Conservation (phyloP, 2,329 filamentous ascomycete species). For the Aschersonia sp. region DNA sequence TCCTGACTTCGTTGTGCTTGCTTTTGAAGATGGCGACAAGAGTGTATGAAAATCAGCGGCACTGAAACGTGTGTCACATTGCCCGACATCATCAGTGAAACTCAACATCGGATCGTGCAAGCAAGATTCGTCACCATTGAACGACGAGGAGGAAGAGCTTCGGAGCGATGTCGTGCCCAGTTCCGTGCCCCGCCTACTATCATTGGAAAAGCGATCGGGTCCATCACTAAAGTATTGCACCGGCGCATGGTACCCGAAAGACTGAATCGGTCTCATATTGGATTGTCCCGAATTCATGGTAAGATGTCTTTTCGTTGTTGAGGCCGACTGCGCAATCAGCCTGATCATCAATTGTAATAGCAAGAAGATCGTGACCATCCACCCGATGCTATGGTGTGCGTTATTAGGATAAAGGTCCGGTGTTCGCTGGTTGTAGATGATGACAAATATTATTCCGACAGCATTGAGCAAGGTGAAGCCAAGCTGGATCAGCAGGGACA, state of each 20-base stretch:
- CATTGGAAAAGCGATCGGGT: slow-evolving; percentile 47
- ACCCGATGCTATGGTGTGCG: slow-evolving; percentile 78
- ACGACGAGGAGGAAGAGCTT: slow-evolving; percentile 49
- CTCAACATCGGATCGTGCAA: slow-evolving; percentile 9
- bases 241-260: slow-evolving; percentile 10
- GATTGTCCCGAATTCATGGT: too few relatives aligned
- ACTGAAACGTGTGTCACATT: background rate
- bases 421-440: slow-evolving; percentile 65
- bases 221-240: slow-evolving; percentile 26
- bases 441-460: slow-evolving; percentile 48
- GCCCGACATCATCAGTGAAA: too few relatives aligned
- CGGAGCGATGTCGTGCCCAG: slow-evolving; percentile 51
- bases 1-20: slow-evolving; percentile 36
- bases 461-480: slow-evolving; percentile 50
- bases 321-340: slow-evolving; percentile 45
- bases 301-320: too few relatives aligned
- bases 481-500: slow-evolving; percentile 56
- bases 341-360: slow-evolving; percentile 56
- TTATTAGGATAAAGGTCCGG: slow-evolving; percentile 81
- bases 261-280: too few relatives aligned
- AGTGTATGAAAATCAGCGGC: slow-evolving; percentile 10
- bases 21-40: slow-evolving; percentile 17
- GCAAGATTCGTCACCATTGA: slow-evolving; percentile 24
- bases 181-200: slow-evolving; percentile 65
- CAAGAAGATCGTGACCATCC: slow-evolving; percentile 64